These are phyloP conservation scores for Podospora fimiseda DNA, from an alignment of 495 filamentous ascomycete genomes.

Conservation along the genomic window DNA sequence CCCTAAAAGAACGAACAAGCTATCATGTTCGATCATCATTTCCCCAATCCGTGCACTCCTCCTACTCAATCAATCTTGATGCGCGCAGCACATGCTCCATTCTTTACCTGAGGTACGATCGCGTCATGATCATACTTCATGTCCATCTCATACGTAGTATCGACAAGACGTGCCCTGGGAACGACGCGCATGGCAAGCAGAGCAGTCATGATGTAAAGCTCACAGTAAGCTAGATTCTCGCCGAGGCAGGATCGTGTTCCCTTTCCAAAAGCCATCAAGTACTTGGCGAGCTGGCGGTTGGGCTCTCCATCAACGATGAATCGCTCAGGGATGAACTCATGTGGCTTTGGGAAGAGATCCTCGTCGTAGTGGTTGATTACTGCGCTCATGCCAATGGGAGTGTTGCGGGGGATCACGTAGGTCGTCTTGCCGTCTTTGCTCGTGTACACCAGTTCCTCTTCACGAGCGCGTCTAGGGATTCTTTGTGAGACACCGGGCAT, in stretches of 20 bases:
- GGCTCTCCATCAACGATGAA: constrained; percentile 34
- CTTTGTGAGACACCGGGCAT: constrained; percentile 32
- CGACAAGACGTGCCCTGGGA: constrained; percentile 17
- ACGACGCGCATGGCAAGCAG: constrained; percentile 21
- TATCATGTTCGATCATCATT: too few species aligned
- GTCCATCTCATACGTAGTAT: constrained; percentile 21
- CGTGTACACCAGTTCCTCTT: constrained; percentile 28
- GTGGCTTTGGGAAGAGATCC: constrained; percentile 41
- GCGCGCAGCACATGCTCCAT: constrained; percentile 7
- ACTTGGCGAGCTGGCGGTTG: constrained; percentile 36
- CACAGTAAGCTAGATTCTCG: constrained; percentile 37
- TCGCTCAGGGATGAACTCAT: constrained; percentile 44
- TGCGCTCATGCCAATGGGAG: constrained; percentile 42
- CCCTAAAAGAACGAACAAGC: too few species aligned
- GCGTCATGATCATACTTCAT: constrained; percentile 26
- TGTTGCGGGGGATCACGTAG: constrained; percentile 27
- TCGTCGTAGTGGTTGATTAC: constrained; percentile 44
- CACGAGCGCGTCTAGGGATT: constrained; percentile 20
- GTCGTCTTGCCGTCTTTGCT: constrained; percentile 26
- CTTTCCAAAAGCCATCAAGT: constrained; percentile 44
- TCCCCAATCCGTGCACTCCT: too few species aligned
- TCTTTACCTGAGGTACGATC: constrained; percentile 19
- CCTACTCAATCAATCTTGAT: constrained; percentile 7
- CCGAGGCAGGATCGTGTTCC: constrained; percentile 46
- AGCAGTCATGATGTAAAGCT: constrained; percentile 25